These are phyloP conservation scores for Sporobolomyces pararoseus DNA, from an alignment of 768 basidiomycete genomes.

Conservation along the genomic window DNA sequence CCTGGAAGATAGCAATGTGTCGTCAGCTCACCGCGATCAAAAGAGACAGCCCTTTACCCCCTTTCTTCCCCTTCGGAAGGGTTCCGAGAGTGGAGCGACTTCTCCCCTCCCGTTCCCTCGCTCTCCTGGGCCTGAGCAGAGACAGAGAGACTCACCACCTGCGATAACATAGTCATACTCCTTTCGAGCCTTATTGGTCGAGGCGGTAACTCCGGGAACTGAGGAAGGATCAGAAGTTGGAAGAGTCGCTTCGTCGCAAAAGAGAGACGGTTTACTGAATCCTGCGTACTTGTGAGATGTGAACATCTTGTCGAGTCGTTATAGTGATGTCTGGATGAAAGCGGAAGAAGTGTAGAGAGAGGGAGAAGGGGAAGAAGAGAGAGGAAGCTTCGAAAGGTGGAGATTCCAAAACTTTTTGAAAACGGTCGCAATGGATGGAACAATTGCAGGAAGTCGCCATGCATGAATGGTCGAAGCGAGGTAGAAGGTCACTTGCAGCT, in stretches of 20 bases:
- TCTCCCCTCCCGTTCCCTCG: too few species aligned
- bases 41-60: neutral
- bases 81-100: too few species aligned
- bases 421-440: neutral
- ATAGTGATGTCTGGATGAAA: neutral
- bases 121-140: too few species aligned
- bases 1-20: constrained; percentile 17
- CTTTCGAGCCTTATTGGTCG: neutral
- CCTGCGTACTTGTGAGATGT: constrained; percentile 20
- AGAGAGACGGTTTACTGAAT: constrained; percentile 1
- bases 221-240: neutral
- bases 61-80: neutral
- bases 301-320: constrained; percentile 6
- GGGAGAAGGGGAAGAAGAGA: neutral
- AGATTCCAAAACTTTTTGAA: neutral
- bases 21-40: neutral
- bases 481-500: neutral
- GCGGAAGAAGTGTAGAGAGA: neutral
- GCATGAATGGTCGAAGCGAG: neutral
- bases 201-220: neutral
- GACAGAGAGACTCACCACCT: constrained; percentile 12
- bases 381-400: neutral
- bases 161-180: constrained; percentile 25
- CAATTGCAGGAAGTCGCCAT: neutral
- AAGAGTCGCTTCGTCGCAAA: constrained; percentile 11